These are phyloP conservation scores for Trypanosoma platydactyli DNA, from an alignment of 208 protist species.

Conservation along the genomic window DNA sequence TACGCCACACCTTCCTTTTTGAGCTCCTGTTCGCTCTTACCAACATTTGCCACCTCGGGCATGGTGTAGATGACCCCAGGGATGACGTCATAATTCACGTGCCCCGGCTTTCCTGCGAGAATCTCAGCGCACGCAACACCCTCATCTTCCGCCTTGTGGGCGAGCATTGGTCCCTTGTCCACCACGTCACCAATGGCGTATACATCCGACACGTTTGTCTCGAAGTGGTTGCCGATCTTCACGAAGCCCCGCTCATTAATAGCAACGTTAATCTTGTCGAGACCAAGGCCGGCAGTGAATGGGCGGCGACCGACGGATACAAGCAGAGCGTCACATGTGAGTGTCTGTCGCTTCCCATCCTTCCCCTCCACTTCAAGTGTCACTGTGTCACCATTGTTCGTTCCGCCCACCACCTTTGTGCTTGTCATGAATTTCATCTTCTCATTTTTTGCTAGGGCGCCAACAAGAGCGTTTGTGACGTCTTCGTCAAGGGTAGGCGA, in stretches of 20 bases:
- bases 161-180: conserved; percentile 98
- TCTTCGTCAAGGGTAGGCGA: conserved; percentile 86
- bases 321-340: conserved; percentile 94
- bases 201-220: conserved; percentile 94
- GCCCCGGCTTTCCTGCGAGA: conserved; percentile 90
- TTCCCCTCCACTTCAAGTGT: conserved; percentile 91
- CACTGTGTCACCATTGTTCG: conserved; percentile 68
- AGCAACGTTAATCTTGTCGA: conserved; percentile 93
- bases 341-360: conserved; percentile 78
- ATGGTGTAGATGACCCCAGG: conserved; percentile 99
- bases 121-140: conserved; percentile 95
- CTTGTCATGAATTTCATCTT: conserved; percentile 90
- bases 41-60: conserved; percentile 98
- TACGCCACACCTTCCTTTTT: conserved; percentile 93
- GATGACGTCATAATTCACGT: conserved; percentile 98
- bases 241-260: conserved; percentile 92
- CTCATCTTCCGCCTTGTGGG: conserved; percentile 99
- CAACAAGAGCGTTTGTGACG: conserved; percentile 74
- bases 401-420: conserved; percentile 89
- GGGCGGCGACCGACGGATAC: conserved; percentile 97
- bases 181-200: conserved; percentile 99
- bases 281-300: conserved; percentile 93
- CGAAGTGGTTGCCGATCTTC: conserved; percentile 93
- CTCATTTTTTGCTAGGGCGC: conserved; percentile 86
- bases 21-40: conserved; percentile 97